Evolutionary conservation across 495 filamentous ascomycete genomes (phyloP), one percentile per base, ranked within the genome.

Genomic region (Lindgomyces ingoldianus): DNA sequence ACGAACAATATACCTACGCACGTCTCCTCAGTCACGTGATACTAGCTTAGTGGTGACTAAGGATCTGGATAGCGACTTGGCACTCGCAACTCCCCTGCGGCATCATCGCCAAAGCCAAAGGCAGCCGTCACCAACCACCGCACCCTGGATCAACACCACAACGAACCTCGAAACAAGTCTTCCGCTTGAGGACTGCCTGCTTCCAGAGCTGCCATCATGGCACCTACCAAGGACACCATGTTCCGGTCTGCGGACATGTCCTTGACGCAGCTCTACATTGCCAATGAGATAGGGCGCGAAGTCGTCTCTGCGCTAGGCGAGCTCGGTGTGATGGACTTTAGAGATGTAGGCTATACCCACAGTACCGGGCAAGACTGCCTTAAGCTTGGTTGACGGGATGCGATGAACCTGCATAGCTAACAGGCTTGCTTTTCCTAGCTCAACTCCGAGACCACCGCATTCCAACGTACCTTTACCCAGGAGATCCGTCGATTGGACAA

Each of bases 171-270:
- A 41, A 33, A 58, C 54, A 65, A 54, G 50, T 30, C 6, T 14
- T 42, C 18, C 30, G 4, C 45, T 22, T n/a, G 18, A 2, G 29
- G 45, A 21, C n/a, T 16, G 19, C 65, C 57, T 63, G 42, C 58
- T 60, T 59, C 19, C 42, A 60, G 58, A 47, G 62, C 62, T 41
- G 57, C 63, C 76, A 78, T 56, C 65, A 85, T 85, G 83, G 81
- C 75, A 58, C 68, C 74, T 24, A 80, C 73, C 33, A 83, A 89
- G 79, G 92, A 98, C 78, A 96, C 91, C 78, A 88, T 96, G 81
- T 97, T 99, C 89, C 94, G 95, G 82, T 98, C 95, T 74, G 88
- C 91, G 89, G 93, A 98, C 79, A 99, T 99, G 94, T 96, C 91
- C 84, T 87, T 99, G 85, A 95, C 95, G 74, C 94, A 98, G 84